Percentiles rank a stretch among this genome's conserved stretches.
phyloP scores from a whole-genome alignment of 1,284 basidiomycete genomes.

The Vanrija pseudolonga region DNA sequence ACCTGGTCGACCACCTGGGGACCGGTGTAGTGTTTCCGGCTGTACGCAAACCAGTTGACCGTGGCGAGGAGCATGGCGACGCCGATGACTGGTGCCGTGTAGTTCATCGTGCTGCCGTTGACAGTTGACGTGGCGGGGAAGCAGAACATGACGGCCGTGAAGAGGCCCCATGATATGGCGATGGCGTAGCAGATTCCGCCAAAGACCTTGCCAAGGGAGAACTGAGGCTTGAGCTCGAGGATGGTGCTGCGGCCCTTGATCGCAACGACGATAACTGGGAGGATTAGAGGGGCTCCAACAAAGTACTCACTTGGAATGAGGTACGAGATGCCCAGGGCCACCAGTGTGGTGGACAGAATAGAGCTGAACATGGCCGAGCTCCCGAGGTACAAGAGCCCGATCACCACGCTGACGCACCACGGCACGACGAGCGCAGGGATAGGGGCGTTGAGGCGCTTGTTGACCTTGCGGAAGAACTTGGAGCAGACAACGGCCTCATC shows the following conservation, averaged over 20 bases:
- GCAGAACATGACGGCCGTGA: constrained; percentile 50
- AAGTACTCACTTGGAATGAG: constrained; percentile 29
- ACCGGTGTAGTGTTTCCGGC: constrained; percentile 25
- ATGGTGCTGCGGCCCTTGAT: constrained; percentile 36
- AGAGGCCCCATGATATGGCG: constrained; percentile 37
- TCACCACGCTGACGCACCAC: constrained; percentile 47
- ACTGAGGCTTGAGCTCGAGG: constrained; percentile 23
- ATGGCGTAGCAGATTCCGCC: constrained; percentile 8
- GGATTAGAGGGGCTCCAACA: constrained; percentile 4
- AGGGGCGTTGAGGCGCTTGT: constrained; percentile 51
- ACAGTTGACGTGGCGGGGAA: constrained; percentile 41
- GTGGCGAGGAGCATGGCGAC: constrained; percentile 15
- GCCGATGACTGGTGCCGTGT: constrained; percentile 27
- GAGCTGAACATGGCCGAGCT: constrained; percentile 53
- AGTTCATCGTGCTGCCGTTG: constrained; percentile 40
- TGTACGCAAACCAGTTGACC: constrained; percentile 25
- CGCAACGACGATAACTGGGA: constrained; percentile 41
- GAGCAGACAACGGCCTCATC: constrained; percentile 59
- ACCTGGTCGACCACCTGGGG: constrained; percentile 8
- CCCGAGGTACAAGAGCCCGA: constrained; percentile 53
- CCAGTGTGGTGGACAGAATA: constrained; percentile 44
- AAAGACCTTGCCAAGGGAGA: constrained; percentile 14
- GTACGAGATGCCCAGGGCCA: constrained; percentile 47
- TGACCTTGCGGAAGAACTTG: constrained; percentile 54
- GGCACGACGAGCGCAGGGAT: constrained; percentile 59